phyloP scores from a whole-genome alignment of 129 eudicot genomes.

The Artemisia argyi region DNA sequence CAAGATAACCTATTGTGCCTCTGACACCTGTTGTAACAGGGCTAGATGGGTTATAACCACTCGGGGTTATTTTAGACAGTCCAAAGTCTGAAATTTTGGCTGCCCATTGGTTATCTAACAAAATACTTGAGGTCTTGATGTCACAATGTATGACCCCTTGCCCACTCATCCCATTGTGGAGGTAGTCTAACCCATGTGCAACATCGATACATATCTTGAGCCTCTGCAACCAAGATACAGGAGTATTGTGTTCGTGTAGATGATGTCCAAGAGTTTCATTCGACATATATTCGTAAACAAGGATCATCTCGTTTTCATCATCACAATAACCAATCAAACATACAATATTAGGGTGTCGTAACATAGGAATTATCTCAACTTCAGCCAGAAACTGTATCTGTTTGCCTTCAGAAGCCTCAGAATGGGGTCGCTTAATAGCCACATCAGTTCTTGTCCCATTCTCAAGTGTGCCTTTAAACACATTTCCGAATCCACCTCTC shows the following conservation, averaged over 20 bases:
- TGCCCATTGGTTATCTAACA: constrained; percentile 7
- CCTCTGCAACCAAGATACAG: constrained; percentile 22
- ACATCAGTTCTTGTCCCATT: not conserved
- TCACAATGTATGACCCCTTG: not conserved
- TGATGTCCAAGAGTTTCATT: not conserved
- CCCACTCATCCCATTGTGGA: not conserved
- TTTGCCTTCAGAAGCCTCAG: not conserved
- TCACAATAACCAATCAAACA: constrained; percentile 2
- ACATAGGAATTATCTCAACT: not conserved
- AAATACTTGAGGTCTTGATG: not conserved
- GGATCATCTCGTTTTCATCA: not conserved
- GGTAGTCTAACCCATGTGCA: not conserved
- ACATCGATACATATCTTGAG: constrained; percentile 18
- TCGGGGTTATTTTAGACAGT: not conserved
- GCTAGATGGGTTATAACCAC: not conserved
- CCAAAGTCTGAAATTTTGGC: constrained; percentile 7
- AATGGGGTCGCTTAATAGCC: not conserved
- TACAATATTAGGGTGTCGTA: constrained; percentile 7
- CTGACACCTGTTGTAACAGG: not conserved
- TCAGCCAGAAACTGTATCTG: not conserved
- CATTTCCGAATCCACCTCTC: not conserved
- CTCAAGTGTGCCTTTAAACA: not conserved
- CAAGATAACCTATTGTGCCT: not conserved
- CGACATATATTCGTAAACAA: constrained; percentile 8
- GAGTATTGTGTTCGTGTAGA: not conserved